Conservation (phyloP, 1,284 basidiomycete genomes). For the Ustanciosporium gigantosporum region DNA sequence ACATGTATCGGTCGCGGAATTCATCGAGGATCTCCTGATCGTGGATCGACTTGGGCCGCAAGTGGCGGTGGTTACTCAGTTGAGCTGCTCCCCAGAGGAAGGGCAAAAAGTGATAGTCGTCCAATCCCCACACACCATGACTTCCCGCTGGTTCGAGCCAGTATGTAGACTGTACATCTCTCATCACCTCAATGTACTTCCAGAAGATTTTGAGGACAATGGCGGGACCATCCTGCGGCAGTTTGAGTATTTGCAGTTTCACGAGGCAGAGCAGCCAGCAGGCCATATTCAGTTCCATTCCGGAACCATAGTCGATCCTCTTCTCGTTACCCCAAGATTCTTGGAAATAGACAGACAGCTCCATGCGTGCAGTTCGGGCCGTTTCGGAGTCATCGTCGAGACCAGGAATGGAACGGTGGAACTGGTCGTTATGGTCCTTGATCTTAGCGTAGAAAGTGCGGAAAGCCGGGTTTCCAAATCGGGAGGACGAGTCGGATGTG, state of each 20-base stretch:
- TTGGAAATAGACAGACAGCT: slow-evolving; percentile 73
- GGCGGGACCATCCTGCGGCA: slow-evolving; percentile 74
- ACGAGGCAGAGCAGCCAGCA: slow-evolving; percentile 90
- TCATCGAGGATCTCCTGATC: slow-evolving; percentile 90
- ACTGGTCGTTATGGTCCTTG: slow-evolving; percentile 66
- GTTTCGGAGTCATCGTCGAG: slow-evolving; percentile 36
- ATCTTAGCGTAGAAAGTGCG: slow-evolving; percentile 85
- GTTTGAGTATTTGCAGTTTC: slow-evolving; percentile 68
- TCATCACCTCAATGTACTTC: slow-evolving; percentile 71
- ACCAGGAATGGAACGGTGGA: slow-evolving; percentile 57
- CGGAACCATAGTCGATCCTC: slow-evolving; percentile 96
- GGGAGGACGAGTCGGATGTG: slow-evolving; percentile 78
- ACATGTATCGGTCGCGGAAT: slow-evolving; percentile 91
- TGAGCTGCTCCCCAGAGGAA: slow-evolving; percentile 89
- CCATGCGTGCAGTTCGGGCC: slow-evolving; percentile 26
- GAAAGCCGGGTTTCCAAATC: slow-evolving; percentile 98
- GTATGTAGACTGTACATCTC: slow-evolving; percentile 85
- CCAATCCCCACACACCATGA: slow-evolving; percentile 96
- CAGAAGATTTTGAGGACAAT: slow-evolving; percentile 88
- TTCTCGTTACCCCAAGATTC: slow-evolving; percentile 89
- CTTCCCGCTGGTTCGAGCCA: slow-evolving; percentile 98
- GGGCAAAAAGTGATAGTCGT: slow-evolving; percentile 96
- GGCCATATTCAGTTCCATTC: slow-evolving; percentile 97
- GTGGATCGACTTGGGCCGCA: slow-evolving; percentile 89
- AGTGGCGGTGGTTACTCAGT: slow-evolving; percentile 81